Evolutionary conservation across 106 monocot genomes (phyloP).

Genomic region (Apostasia ramifera): DNA sequence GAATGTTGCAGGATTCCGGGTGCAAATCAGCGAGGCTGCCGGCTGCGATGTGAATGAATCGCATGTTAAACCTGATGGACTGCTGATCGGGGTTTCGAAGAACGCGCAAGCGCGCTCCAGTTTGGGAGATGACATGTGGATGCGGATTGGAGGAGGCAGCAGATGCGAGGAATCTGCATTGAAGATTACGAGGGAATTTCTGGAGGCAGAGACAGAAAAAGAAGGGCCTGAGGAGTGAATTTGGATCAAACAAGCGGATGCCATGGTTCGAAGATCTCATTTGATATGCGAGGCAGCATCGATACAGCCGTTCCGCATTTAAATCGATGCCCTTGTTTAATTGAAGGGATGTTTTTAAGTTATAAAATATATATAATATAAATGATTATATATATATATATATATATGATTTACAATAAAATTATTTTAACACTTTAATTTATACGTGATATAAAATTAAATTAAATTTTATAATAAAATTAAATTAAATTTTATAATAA

Average conservation of each 20-base stretch:
- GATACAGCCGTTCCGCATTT: too few relatives aligned
- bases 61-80: neutral
- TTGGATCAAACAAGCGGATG: neutral
- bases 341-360: too few relatives aligned
- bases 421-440: too few relatives aligned
- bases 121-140: neutral
- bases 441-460: too few relatives aligned
- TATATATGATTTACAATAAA: too few relatives aligned
- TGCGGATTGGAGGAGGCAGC: neutral
- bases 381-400: too few relatives aligned
- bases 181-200: neutral
- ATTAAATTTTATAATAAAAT: too few relatives aligned
- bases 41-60: too few relatives aligned
- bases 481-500: too few relatives aligned
- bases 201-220: neutral
- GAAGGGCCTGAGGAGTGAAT: neutral
- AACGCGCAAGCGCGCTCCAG: neutral
- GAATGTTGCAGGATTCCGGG: neutral
- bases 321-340: too few relatives aligned
- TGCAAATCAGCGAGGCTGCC: neutral
- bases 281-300: neutral
- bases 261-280: slow-evolving; percentile 2
- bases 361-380: too few relatives aligned
- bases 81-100: neutral
- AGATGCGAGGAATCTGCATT: neutral